phyloP scores from a whole-genome alignment of 1,284 basidiomycete species.

The Cryptococcus wingfieldii region DNA sequence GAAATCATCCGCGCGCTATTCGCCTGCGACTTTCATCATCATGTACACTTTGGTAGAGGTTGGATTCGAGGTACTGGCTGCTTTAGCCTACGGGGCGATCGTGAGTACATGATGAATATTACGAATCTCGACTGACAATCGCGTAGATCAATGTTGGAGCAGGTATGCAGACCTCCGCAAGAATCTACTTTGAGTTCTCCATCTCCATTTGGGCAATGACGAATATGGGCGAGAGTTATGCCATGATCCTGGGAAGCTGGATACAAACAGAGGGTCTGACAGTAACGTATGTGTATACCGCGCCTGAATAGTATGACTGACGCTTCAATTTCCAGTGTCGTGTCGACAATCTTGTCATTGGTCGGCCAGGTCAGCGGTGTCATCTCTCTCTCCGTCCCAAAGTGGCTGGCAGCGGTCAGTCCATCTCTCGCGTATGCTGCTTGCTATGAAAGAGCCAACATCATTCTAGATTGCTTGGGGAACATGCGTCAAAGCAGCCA shows the following conservation, averaged over 20 bases:
- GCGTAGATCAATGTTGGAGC: conserved; percentile 46
- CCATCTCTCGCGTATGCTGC: not conserved
- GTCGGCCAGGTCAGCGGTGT: conserved; percentile 45
- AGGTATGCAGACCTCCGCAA: conserved; percentile 48
- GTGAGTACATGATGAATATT: conserved; percentile 15
- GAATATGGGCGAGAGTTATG: conserved; percentile 48
- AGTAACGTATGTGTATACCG: conserved; percentile 25
- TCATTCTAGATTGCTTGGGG: conserved; percentile 39
- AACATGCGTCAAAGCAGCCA: conserved; percentile 36
- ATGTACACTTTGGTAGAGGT: conserved; percentile 51
- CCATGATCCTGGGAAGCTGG: conserved; percentile 37
- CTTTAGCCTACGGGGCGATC: conserved; percentile 31
- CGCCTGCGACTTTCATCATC: conserved; percentile 47
- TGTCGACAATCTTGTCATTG: conserved; percentile 45
- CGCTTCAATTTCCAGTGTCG: conserved; percentile 32
- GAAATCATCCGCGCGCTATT: conserved; percentile 47
- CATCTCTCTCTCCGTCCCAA: conserved; percentile 48
- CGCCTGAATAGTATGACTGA: not conserved
- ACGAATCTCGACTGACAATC: not conserved
- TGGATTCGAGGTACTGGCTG: conserved; percentile 43
- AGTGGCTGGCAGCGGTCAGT: conserved; percentile 42
- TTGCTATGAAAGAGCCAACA: not conserved
- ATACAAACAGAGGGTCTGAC: conserved; percentile 34
- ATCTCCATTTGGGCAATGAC: conserved; percentile 47
- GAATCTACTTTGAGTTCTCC: conserved; percentile 51